These are phyloP conservation scores for Erythrophleum ivorense DNA, from an alignment of 331 rosid genomes.

Conservation along the genomic window DNA sequence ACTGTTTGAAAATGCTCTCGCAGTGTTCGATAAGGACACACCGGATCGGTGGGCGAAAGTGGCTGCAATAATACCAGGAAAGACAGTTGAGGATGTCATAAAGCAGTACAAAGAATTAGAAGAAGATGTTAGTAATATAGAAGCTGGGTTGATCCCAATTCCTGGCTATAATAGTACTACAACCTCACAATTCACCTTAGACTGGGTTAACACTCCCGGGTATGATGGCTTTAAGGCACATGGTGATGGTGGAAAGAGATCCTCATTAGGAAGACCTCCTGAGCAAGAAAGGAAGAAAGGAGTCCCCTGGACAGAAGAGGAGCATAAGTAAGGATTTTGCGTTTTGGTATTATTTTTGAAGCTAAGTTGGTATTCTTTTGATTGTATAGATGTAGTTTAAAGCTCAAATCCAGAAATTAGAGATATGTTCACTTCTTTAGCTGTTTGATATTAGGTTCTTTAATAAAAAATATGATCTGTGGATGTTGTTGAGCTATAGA, in stretches of 20 bases:
- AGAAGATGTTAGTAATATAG: slow-evolving; percentile 77
- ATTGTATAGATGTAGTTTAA: not conserved
- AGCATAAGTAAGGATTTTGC: slow-evolving; percentile 70
- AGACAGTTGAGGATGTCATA: slow-evolving; percentile 68
- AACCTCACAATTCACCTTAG: slow-evolving; percentile 73
- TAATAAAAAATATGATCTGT: too few relatives aligned
- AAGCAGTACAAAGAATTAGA: slow-evolving; percentile 80
- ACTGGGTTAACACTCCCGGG: slow-evolving; percentile 68
- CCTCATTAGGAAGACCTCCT: slow-evolving; percentile 54
- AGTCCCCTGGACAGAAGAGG: slow-evolving; percentile 98
- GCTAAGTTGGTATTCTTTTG: not conserved
- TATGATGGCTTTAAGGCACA: slow-evolving; percentile 63
- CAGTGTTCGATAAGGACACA: slow-evolving; percentile 71
- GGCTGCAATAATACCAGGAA: slow-evolving; percentile 86
- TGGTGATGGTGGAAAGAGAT: slow-evolving; percentile 67
- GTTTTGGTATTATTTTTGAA: not conserved
- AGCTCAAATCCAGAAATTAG: too few relatives aligned
- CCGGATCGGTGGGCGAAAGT: slow-evolving; percentile 91
- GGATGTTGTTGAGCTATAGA: not conserved
- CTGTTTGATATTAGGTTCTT: too few relatives aligned
- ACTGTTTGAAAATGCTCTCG: slow-evolving; percentile 88
- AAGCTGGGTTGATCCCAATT: slow-evolving; percentile 81
- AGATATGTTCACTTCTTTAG: too few relatives aligned
- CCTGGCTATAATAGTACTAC: slow-evolving; percentile 61
- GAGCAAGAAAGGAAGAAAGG: slow-evolving; percentile 98